These are phyloP conservation scores for Prunus mira DNA, from an alignment of 306 rosid genomes.

Conservation along the genomic window DNA sequence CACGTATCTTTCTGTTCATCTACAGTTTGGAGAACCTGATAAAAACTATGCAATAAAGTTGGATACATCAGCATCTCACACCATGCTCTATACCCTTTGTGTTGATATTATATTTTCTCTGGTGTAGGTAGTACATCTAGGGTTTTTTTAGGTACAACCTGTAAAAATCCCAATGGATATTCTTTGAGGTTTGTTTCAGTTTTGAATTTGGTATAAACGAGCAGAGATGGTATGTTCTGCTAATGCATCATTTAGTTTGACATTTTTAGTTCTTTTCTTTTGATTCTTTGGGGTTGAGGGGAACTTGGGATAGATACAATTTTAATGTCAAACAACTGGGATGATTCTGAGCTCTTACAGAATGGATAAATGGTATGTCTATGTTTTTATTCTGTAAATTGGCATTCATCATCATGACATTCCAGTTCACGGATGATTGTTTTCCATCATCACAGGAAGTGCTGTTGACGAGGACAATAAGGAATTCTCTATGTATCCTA, in stretches of 20 bases:
- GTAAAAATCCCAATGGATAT: no score
- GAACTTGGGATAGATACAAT: background rate
- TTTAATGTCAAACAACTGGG: background rate
- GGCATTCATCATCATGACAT: background rate
- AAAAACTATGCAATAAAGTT: background rate
- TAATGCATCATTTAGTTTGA: background rate
- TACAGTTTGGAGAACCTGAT: background rate
- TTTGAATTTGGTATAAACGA: no score
- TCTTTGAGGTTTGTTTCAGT: no score
- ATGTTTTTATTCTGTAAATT: background rate
- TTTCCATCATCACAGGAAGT: constrained; percentile 31
- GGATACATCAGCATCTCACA: background rate
- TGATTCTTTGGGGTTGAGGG: background rate
- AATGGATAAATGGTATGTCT: background rate
- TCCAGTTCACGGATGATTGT: background rate
- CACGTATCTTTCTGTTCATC: background rate
- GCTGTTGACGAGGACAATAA: constrained; percentile 39
- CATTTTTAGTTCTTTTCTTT: background rate
- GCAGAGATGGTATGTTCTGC: background rate
- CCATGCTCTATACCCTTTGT: background rate
- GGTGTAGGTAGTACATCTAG: background rate
- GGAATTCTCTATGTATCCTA: constrained; percentile 47
- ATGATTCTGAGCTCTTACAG: background rate
- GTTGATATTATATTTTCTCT: no score
- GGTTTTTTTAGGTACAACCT: background rate